These are phyloP conservation scores for Peniophora sp. DNA, from an alignment of 1,284 basidiomycete species.

Conservation along the genomic window DNA sequence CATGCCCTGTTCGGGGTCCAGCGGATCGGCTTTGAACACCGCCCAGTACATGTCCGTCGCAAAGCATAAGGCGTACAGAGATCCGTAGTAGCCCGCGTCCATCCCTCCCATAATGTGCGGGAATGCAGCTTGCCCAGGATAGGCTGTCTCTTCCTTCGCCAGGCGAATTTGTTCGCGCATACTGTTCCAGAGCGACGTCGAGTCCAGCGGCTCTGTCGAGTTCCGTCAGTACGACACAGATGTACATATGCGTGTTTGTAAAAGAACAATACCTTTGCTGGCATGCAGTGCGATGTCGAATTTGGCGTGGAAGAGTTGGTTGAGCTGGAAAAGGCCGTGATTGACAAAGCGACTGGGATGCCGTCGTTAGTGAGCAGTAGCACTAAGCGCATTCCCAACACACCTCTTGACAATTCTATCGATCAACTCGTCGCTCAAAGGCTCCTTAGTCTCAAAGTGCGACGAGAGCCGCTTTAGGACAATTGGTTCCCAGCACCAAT, in stretches of 20 bases:
- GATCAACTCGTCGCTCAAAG: constrained; percentile 67
- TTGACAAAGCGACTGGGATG: constrained; percentile 64
- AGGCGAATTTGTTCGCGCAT: constrained; percentile 61
- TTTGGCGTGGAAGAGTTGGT: constrained; percentile 77
- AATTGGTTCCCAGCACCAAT: constrained; percentile 80
- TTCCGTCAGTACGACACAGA: not conserved
- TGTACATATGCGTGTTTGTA: not conserved
- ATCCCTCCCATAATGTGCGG: constrained; percentile 70
- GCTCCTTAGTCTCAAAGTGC: constrained; percentile 69
- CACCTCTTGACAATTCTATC: constrained; percentile 73
- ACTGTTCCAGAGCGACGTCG: constrained; percentile 68
- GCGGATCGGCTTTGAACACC: constrained; percentile 71
- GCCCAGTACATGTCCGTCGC: constrained; percentile 76
- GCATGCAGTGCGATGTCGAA: constrained; percentile 75
- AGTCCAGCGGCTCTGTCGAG: constrained; percentile 49
- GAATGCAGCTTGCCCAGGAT: constrained; percentile 65
- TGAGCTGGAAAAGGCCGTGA: constrained; percentile 71
- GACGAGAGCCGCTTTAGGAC: constrained; percentile 71
- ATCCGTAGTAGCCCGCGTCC: constrained; percentile 76
- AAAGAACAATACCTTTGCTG: constrained; percentile 39
- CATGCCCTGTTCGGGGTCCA: constrained; percentile 52
- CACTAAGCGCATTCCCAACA: constrained; percentile 9
- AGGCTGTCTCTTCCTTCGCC: constrained; percentile 51
- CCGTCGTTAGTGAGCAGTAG: not conserved
- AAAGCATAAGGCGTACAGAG: constrained; percentile 70